Base-by-base conservation (phyloP, 352 stramenopile species). In the Phytophthora nicotianae region DNA sequence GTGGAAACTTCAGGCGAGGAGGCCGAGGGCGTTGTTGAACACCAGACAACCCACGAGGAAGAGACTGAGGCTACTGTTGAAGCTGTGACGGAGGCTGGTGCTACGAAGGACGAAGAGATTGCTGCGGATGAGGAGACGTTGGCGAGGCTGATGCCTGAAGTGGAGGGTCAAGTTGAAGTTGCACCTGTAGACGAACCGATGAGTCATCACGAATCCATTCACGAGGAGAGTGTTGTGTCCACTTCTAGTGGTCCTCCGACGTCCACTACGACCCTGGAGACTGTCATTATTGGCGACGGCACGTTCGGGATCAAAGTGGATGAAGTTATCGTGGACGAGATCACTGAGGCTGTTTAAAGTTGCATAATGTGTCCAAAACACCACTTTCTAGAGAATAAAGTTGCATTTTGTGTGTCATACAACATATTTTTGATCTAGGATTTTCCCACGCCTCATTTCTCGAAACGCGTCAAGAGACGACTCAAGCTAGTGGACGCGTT, bases 251-350 rank as follows among this genome's bases (percentile, higher is more conserved):
- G 27, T 43, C 32, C 45, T 32, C 33, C 40, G 0, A 52, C 37
- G 20, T 75, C 56, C 24, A 63, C 41, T 3, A 75, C 65, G 37
- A 64, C 67, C 46, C 58, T 75, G 10, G 69, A 83, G 46, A 81
- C 68, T 16, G 65, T 83, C 16, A 51, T 79, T 21, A 58, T 73
- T 10, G 62, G 56, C 5, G 68, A 79, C 38, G 65, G 48, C 23
- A 79, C 72, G 21, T 69, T 79, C 46, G 74, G 71, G 17, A 71
- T 81, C 59, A 85, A 75, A 52, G 74, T 78, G 50, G 76, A 83
- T 42, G 69, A 72, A 24, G 74, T 86, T 38, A 71, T 88, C 11
- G 50, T 85, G 23, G 79, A 88, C 41, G 79, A 88, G 56, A 85
- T 88, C 58, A 83, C 65, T 0, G 79, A 88, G 24, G 72, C 79